Evolutionary conservation across 495 filamentous ascomycete genomes (phyloP).

Genomic region (Penicillium robsamsonii): DNA sequence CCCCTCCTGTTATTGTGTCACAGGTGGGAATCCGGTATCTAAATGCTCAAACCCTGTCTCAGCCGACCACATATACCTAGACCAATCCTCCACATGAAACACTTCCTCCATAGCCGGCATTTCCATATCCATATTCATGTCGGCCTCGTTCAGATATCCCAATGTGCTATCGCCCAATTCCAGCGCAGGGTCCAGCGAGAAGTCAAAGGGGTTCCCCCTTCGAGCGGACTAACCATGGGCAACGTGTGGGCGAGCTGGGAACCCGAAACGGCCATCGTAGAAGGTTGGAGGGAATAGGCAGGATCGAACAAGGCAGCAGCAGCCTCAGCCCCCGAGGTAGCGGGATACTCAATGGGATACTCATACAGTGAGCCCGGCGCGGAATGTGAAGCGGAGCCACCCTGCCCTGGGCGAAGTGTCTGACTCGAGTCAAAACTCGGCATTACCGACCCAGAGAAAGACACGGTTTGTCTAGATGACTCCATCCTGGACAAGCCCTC

Average conservation of each 20-base stretch:
- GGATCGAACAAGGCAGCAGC: conserved; percentile 20
- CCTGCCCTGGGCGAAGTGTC: not conserved
- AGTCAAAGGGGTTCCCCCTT: conserved; percentile 26
- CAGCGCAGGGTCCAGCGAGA: conserved; percentile 23
- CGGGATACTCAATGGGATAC: conserved; percentile 8
- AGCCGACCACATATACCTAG: conserved; percentile 33
- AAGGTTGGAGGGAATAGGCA: conserved; percentile 18
- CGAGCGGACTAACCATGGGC: conserved; percentile 23
- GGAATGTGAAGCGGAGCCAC: conserved; percentile 6
- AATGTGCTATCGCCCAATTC: not conserved
- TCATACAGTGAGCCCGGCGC: conserved; percentile 10
- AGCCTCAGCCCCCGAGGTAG: not conserved
- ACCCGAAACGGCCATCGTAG: conserved; percentile 7
- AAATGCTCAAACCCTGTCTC: conserved; percentile 31
- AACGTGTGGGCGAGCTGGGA: conserved; percentile 10
- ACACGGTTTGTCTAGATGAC: not conserved
- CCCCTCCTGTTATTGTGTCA: conserved; percentile 21
- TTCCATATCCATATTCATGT: conserved; percentile 27
- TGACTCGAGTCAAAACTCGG: not conserved
- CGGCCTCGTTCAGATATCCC: conserved; percentile 9
- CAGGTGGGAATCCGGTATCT: conserved; percentile 24
- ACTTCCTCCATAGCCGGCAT: conserved; percentile 23
- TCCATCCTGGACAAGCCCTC: conserved; percentile 16
- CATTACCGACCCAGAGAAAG: not conserved
- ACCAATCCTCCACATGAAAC: conserved; percentile 32